Evolutionary conservation across 2,329 filamentous ascomycete genomes (phyloP).

Genomic region (Colletotrichum sp.): DNA sequence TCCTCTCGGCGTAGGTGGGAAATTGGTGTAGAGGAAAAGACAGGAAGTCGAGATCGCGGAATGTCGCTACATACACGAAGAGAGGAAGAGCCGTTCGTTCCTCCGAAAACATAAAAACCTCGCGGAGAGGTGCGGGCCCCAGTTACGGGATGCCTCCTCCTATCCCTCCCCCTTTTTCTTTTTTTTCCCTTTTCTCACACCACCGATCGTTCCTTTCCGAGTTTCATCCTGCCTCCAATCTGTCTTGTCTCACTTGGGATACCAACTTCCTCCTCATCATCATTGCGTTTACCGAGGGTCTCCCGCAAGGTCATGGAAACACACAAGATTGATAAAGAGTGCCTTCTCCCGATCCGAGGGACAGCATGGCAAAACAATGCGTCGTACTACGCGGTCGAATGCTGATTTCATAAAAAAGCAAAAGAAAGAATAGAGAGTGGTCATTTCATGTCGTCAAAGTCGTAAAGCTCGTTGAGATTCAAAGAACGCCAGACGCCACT

Average conservation of each 20-base stretch:
- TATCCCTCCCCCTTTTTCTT: neutral
- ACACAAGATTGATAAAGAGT: neutral
- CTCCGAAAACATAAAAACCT: neutral
- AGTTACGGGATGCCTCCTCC: neutral
- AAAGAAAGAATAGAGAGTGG: slow-evolving; percentile 4
- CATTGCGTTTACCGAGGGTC: neutral
- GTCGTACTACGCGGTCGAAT: slow-evolving; percentile 17
- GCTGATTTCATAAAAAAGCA: slow-evolving; percentile 3
- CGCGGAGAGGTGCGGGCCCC: neutral
- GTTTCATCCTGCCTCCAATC: neutral
- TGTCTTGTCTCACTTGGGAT: neutral
- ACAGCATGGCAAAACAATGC: neutral
- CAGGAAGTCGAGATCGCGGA: neutral
- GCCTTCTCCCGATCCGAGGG: neutral
- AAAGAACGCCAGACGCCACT: neutral
- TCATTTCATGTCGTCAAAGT: slow-evolving; percentile 21
- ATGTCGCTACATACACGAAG: slow-evolving; percentile 9
- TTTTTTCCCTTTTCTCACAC: neutral
- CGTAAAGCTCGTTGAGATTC: slow-evolving; percentile 14
- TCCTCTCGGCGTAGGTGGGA: neutral
- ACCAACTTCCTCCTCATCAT: neutral
- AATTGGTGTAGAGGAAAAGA: neutral
- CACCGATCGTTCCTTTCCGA: slow-evolving; percentile 8
- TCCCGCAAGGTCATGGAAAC: neutral
- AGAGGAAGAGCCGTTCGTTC: neutral